phyloP scores from a whole-genome alignment of 2,329 filamentous ascomycete species.

The Periconia macrospinosa region DNA sequence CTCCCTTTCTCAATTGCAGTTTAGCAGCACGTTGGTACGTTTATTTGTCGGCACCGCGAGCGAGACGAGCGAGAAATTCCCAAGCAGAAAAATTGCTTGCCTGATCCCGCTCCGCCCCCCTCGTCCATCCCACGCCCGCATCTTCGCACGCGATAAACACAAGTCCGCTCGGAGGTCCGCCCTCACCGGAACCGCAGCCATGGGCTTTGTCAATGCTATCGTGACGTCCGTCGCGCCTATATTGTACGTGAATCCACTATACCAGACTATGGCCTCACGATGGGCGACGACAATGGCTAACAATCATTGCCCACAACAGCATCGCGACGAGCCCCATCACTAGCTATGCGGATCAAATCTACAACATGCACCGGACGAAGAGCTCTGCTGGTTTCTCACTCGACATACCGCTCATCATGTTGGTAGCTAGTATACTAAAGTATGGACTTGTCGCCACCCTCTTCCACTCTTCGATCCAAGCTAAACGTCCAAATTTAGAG shows the following conservation, averaged over 20 bases:
- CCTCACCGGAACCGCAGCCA: conserved; percentile 10
- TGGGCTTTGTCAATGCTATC: conserved; percentile 41
- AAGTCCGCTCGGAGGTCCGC: conserved; percentile 2
- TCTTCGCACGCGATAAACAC: background rate
- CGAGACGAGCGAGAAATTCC: background rate
- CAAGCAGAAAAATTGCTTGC: background rate
- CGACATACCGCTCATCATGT: conserved; percentile 69
- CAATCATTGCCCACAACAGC: conserved; percentile 36
- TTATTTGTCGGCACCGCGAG: background rate
- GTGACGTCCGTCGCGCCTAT: conserved; percentile 42
- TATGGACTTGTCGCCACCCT: conserved; percentile 29
- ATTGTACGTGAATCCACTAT: conserved; percentile 29
- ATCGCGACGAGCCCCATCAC: conserved; percentile 65
- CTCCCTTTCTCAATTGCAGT: background rate
- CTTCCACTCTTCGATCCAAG: background rate
- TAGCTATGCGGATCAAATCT: conserved; percentile 68
- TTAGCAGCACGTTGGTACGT: background rate
- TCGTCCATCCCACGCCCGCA: background rate
- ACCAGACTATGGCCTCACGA: background rate
- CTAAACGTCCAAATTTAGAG: conserved; percentile 37
- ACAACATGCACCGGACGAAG: conserved; percentile 62
- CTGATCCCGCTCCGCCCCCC: background rate
- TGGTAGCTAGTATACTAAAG: conserved; percentile 66
- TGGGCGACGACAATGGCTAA: conserved; percentile 4
- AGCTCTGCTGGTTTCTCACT: conserved; percentile 66